Evolutionary conservation across 2,329 filamentous ascomycete species (phyloP).

Genomic region (Aspergillus chevalieri): DNA sequence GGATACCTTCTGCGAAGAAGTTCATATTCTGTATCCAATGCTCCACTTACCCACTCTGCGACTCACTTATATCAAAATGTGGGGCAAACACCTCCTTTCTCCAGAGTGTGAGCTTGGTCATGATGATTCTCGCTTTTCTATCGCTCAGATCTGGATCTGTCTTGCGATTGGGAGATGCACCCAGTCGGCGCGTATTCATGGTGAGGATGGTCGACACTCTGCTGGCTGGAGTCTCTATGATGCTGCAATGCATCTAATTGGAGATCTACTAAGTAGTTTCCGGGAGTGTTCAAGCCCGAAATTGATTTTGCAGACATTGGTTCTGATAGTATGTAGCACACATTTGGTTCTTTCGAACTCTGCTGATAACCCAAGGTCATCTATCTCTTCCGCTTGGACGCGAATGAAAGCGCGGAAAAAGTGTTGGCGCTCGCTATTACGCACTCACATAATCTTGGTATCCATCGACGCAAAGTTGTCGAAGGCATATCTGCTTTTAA

Average conservation of each 20-base stretch:
- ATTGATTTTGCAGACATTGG: slow-evolving; percentile 11
- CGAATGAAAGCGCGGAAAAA: slow-evolving; percentile 9
- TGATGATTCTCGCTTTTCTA: slow-evolving; percentile 5
- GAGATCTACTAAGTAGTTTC: slow-evolving; percentile 12
- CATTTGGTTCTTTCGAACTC: neutral
- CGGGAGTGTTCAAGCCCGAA: slow-evolving; percentile 10
- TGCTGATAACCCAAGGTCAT: slow-evolving; percentile 8
- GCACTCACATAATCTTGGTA: slow-evolving; percentile 16
- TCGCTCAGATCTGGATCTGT: slow-evolving; percentile 13
- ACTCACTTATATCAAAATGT: slow-evolving; percentile 8
- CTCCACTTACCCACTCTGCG: slow-evolving; percentile 14
- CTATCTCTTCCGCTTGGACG: slow-evolving; percentile 17
- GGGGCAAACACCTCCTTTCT: slow-evolving; percentile 4
- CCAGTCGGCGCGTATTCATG: slow-evolving; percentile 9
- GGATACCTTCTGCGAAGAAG: slow-evolving; percentile 15
- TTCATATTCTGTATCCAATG: slow-evolving; percentile 19
- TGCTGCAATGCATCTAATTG: slow-evolving; percentile 15
- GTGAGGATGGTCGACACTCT: slow-evolving; percentile 13
- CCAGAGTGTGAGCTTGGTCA: neutral
- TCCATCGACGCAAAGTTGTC: slow-evolving; percentile 14
- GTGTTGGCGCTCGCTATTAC: slow-evolving; percentile 14
- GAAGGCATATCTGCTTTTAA: slow-evolving; percentile 8
- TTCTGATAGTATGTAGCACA: slow-evolving; percentile 10
- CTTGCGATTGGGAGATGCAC: slow-evolving; percentile 19
- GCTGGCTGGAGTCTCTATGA: slow-evolving; percentile 20